These are phyloP conservation scores for Acanthamoeba quina DNA, from an alignment of 208 protist genomes.

Conservation along the genomic window DNA sequence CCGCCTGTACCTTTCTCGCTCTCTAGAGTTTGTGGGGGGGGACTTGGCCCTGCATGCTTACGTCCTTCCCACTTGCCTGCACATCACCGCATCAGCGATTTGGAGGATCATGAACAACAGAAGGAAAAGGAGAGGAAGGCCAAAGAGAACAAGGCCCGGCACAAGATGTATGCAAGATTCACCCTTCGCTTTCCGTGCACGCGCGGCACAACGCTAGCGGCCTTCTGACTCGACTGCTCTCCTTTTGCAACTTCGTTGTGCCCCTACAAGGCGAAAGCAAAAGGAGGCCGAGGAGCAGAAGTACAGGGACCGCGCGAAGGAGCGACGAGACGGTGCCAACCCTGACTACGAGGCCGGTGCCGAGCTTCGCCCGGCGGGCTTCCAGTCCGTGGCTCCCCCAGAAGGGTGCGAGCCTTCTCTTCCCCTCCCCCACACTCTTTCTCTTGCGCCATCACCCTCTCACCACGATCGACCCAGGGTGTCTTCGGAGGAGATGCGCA, in stretches of 20 bases:
- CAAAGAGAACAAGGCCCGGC: constrained; percentile 13
- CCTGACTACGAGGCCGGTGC: constrained; percentile 4
- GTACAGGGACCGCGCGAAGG: constrained; percentile 72
- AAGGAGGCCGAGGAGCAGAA: constrained; percentile 30
- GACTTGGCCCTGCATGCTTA: neutral
- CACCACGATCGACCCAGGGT: neutral
- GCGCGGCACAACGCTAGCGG: neutral
- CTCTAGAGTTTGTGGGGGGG: neutral
- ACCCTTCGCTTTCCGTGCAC: neutral
- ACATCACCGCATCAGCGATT: neutral
- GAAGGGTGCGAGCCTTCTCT: neutral
- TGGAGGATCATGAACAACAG: neutral
- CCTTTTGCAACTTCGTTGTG: neutral
- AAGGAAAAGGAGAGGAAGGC: neutral
- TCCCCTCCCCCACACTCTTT: neutral
- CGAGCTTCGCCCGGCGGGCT: neutral
- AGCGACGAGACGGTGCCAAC: constrained; percentile 59
- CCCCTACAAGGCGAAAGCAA: neutral
- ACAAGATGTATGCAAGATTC: neutral
- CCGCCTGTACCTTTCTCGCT: neutral
- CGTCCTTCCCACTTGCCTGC: neutral
- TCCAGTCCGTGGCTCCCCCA: neutral
- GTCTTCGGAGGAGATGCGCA: constrained; percentile 20
- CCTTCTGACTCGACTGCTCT: neutral
- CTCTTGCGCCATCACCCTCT: neutral